Base-by-base conservation (phyloP, 305 asterid genomes). In the Rubia peregrina region DNA sequence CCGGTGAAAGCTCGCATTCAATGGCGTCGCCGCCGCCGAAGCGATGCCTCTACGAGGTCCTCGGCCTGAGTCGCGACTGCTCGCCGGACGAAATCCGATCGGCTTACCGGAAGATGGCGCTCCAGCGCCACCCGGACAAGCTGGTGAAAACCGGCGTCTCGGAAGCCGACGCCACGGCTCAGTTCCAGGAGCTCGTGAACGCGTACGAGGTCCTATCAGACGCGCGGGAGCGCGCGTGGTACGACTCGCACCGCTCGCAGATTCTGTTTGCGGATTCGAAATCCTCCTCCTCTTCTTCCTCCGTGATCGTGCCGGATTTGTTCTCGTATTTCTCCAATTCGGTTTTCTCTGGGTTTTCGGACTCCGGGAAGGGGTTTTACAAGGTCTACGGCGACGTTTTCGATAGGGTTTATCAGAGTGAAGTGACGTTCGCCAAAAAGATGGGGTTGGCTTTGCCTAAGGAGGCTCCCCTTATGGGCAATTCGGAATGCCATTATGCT, bases 71-170 rank as follows among this genome's bases (percentile, higher is more conserved):
- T 82, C 91, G 85, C 73, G 89, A 82, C 65, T 85, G 89, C 82
- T 66, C 93, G 5, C 75, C 93, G 78, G 99, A 91, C 60, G 97
- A 91, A 62, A 94, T 94, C 61, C 89, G 98, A 2, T 86, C 95
- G 40, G 95, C 99, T 2, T 94, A 94, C 88, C 77, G 67, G 83
- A 85, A 85, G 61, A 91, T 88, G 17, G 99, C 98, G 22, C 93
- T 91, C 72, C 99, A 88, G 84, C 97, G 97, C 84, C 99, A 94
- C 83, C 99, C 99, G 0, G 99, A 91, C 77, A 94, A 94, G 88
- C 95, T 94, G 57, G 84, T 86, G 64, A 75, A 74, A 68, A 80
- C 95, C 73, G 97, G 97, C 79, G 82, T 91, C 70, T 78, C 95
- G n/a, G 98, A 89, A 79, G 82, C 96, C 76, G 95, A 91, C 46